Base-by-base conservation (phyloP, 139 green algal genomes). In the Picochlorum costavermella region DNA sequence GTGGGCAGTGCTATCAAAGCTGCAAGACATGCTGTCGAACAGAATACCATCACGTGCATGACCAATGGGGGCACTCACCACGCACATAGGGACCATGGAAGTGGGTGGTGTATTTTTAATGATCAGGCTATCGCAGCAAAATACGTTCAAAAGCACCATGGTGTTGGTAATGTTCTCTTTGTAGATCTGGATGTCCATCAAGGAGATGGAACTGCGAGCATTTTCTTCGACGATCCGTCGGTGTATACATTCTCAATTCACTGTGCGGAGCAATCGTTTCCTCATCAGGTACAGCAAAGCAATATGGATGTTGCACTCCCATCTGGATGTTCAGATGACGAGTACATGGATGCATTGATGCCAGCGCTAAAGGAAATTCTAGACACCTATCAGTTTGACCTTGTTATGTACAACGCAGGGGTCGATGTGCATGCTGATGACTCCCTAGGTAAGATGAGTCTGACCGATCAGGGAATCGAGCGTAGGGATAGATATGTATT, bases 1-100 rank as follows among this genome's bases (percentile, higher is more conserved):
- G 65, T 75, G 3, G 77, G 77, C 17, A 65, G 36, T 11, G 78
- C 80, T 0, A 49, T 84, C 5, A 62, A 82, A 36, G 77, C 80
- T 11, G 74, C 74, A 0, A 67, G 78, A 8, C 65, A 83, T 20
- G 80, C 80, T 2, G 53, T 83, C 53, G 69, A 81, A 55, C 71
- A 62, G 14, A 77, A 77, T 1, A 53, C 46, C 9, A 40, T 81
- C 40, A 77, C 80, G 3, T 61, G 57, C 36, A 84, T 81, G 77
- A 72, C 55, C 48, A 84, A 84, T 55, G 80, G 80, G 5, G 80
- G 80, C 43, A 86, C 80, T 2, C 80, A 86, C 63, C 80, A 86
- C 31, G 80, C 80, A 6, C 78, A 85, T 53, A 36, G 31, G 8
- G 36, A 33, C 5, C 56, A 73, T 10, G 78, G 78, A 3, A 13